Evolutionary conservation across 2,329 filamentous ascomycete genomes (phyloP).

Genomic region (Stemphylium vesicarium): DNA sequence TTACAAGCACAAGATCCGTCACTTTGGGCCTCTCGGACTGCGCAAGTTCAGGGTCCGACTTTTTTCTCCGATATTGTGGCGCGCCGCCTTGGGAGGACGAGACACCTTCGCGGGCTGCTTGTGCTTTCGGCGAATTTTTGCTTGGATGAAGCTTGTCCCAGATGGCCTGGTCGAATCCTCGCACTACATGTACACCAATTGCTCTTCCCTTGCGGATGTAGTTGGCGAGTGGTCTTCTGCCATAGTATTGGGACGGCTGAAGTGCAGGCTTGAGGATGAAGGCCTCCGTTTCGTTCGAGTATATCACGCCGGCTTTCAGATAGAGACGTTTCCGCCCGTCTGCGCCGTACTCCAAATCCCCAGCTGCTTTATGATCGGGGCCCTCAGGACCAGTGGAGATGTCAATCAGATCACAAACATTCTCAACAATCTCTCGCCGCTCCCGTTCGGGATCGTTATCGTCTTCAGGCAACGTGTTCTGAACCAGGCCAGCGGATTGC

Average conservation of each 20-base stretch:
- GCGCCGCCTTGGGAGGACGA: slow-evolving; percentile 53
- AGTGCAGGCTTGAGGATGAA: slow-evolving; percentile 87
- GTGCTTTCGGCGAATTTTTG: slow-evolving; percentile 50
- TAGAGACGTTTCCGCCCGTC: slow-evolving; percentile 65
- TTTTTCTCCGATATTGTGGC: slow-evolving; percentile 49
- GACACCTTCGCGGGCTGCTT: slow-evolving; percentile 54
- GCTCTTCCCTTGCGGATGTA: slow-evolving; percentile 80
- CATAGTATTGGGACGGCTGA: slow-evolving; percentile 83
- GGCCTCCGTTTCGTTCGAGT: slow-evolving; percentile 76
- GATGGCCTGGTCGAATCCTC: slow-evolving; percentile 79
- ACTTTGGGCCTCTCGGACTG: slow-evolving; percentile 71
- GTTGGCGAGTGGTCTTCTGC: slow-evolving; percentile 78
- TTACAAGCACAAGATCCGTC: slow-evolving; percentile 86
- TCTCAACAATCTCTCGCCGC: slow-evolving; percentile 51
- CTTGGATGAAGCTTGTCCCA: slow-evolving; percentile 77
- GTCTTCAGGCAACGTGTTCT: slow-evolving; percentile 43
- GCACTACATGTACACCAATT: slow-evolving; percentile 85
- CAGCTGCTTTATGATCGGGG: slow-evolving; percentile 57
- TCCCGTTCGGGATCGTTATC: slow-evolving; percentile 53
- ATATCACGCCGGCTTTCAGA: slow-evolving; percentile 81
- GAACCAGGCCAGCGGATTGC: slow-evolving; percentile 37
- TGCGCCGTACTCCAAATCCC: slow-evolving; percentile 51
- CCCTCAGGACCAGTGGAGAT: slow-evolving; percentile 54
- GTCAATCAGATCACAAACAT: slow-evolving; percentile 56
- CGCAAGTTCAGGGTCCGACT: slow-evolving; percentile 65